Conservation (phyloP, 1,284 basidiomycete species). For the Coniferiporia sulphurascens region DNA sequence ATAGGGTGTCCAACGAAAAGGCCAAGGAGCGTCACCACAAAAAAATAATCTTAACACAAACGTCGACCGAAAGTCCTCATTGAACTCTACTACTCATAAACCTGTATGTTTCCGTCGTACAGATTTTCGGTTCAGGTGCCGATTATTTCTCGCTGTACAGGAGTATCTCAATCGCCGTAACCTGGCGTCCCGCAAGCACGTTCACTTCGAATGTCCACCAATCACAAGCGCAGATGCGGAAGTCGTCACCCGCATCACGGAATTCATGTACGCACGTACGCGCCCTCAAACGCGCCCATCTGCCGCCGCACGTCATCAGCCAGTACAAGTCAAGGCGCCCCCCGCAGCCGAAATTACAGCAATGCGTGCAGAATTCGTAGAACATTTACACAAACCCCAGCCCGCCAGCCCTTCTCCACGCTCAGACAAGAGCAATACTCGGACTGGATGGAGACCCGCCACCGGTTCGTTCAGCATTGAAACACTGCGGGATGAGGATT, state of each 20-base stretch:
- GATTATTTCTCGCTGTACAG: neutral
- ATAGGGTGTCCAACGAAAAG: neutral
- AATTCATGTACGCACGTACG: neutral
- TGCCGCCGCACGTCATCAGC: neutral
- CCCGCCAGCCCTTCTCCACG: neutral
- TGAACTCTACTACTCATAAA: neutral
- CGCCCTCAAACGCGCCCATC: neutral
- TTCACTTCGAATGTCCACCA: neutral
- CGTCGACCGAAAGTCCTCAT: neutral
- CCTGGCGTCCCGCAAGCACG: neutral
- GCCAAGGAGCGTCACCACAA: neutral
- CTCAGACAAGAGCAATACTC: neutral
- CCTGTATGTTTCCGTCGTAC: neutral
- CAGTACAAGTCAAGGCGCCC: neutral
- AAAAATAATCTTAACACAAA: neutral
- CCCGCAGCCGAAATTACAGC: neutral
- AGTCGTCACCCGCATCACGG: neutral
- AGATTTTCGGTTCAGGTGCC: neutral
- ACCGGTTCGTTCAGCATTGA: neutral
- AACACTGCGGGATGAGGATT: neutral
- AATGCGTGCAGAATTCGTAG: neutral
- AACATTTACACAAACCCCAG: neutral
- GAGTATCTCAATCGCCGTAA: neutral
- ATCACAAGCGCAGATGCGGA: neutral
- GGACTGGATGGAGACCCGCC: neutral